These are phyloP conservation scores for Cutaneotrichosporon sp. DNA, from an alignment of 1,284 basidiomycete genomes.

Conservation along the genomic window DNA sequence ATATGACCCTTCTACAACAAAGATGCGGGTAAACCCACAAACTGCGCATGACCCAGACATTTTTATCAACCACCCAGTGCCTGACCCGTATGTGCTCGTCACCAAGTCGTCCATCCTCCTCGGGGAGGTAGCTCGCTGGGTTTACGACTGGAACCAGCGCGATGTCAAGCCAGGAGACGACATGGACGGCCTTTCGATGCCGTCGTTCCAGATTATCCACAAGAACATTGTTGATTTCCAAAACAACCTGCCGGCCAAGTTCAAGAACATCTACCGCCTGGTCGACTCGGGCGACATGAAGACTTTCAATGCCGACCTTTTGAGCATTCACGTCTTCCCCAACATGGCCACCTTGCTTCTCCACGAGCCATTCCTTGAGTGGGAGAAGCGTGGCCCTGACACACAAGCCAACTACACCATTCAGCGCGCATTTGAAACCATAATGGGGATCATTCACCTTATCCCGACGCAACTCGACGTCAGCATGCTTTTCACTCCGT, in stretches of 20 bases:
- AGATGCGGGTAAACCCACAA: constrained; percentile 32
- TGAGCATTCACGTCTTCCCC: constrained; percentile 37
- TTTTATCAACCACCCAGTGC: constrained; percentile 32
- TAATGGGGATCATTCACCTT: constrained; percentile 34
- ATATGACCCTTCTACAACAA: constrained; percentile 4
- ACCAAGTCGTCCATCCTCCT: constrained; percentile 32
- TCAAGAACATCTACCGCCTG: constrained; percentile 31
- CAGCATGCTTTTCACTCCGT: constrained; percentile 27
- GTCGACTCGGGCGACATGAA: constrained; percentile 15
- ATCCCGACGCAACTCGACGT: constrained; percentile 41
- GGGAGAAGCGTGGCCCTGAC: constrained; percentile 11
- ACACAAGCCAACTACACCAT: constrained; percentile 9
- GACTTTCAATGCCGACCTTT: constrained; percentile 27
- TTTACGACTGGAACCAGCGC: constrained; percentile 37
- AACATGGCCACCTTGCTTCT: constrained; percentile 30
- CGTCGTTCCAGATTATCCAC: constrained; percentile 23
- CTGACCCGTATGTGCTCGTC: constrained; percentile 34
- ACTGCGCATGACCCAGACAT: constrained; percentile 25
- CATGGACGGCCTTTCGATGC: constrained; percentile 17
- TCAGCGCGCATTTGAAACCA: constrained; percentile 30
- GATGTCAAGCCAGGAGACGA: constrained; percentile 28
- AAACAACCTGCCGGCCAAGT: constrained; percentile 20
- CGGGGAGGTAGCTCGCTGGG: constrained; percentile 25
- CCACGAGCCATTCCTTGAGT: constrained; percentile 37
- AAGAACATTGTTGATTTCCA: constrained; percentile 34